Evolutionary conservation across 2,329 filamentous ascomycete genomes (phyloP).

Genomic region (Mycosphaerella sp.): DNA sequence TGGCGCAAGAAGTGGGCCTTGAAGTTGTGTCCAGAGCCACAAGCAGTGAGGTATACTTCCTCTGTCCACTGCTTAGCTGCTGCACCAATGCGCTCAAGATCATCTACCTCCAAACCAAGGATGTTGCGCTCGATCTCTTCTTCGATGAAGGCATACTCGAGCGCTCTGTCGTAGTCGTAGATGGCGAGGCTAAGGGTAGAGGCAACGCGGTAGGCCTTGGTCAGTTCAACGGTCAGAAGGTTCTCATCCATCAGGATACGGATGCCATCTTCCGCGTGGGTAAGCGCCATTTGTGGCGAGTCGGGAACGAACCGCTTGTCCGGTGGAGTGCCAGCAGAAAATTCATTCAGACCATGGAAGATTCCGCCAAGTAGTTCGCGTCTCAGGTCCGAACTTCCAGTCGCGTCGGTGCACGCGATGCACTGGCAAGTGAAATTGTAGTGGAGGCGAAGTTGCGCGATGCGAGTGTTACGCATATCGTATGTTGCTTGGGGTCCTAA

Average conservation of each 20-base stretch:
- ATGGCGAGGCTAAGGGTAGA: slow-evolving; percentile 14
- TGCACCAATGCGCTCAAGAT: slow-evolving; percentile 10
- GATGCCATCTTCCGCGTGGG: slow-evolving; percentile 51
- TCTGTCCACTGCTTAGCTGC: slow-evolving; percentile 14
- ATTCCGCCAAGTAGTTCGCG: slow-evolving; percentile 12
- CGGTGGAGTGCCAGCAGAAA: slow-evolving; percentile 2
- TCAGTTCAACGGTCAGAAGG: slow-evolving; percentile 39
- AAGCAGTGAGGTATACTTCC: slow-evolving; percentile 1
- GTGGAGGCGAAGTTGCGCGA: slow-evolving; percentile 19
- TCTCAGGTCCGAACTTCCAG: slow-evolving; percentile 17
- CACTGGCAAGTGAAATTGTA: slow-evolving; percentile 31
- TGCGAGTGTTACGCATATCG: slow-evolving; percentile 4
- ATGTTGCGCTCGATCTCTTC: slow-evolving; percentile 27
- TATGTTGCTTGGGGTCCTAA: slow-evolving; percentile 7
- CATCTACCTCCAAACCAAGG: slow-evolving; percentile 20
- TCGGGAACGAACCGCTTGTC: slow-evolving; percentile 13
- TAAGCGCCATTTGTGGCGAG: slow-evolving; percentile 8
- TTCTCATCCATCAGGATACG: slow-evolving; percentile 90
- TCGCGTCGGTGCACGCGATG: slow-evolving; percentile 21
- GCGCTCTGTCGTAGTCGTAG: slow-evolving; percentile 11
- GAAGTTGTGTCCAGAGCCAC: background rate
- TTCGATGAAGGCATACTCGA: slow-evolving; percentile 21
- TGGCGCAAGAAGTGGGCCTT: slow-evolving; percentile 1
- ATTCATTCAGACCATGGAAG: slow-evolving; percentile 18
- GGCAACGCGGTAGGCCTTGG: slow-evolving; percentile 23